phyloP scores from a whole-genome alignment of 2,329 filamentous ascomycete species.

The Aspergillus fructus region DNA sequence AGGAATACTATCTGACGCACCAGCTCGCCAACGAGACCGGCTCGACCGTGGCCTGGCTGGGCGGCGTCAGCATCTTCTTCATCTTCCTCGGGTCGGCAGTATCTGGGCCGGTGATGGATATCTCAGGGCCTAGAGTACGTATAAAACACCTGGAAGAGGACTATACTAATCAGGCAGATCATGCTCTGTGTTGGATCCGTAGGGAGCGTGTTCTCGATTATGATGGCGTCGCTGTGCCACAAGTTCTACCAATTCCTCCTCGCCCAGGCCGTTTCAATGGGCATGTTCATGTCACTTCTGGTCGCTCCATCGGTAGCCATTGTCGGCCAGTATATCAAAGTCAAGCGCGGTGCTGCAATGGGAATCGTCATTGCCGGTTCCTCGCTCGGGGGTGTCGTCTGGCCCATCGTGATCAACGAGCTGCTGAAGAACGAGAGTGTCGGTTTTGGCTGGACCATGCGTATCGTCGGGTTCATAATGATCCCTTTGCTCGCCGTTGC shows the following conservation, averaged over 20 bases:
- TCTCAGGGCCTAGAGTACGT: conserved; percentile 30
- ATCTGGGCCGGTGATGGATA: conserved; percentile 32
- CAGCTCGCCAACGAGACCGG: conserved; percentile 26
- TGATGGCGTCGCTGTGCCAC: conserved; percentile 40
- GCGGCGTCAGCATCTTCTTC: conserved; percentile 32
- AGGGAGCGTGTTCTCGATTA: conserved; percentile 29
- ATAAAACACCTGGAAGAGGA: neutral
- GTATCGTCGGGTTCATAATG: conserved; percentile 43
- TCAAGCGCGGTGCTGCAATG: conserved; percentile 30
- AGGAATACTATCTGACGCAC: conserved; percentile 31
- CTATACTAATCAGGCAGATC: conserved; percentile 18
- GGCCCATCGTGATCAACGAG: conserved; percentile 34
- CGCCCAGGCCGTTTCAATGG: conserved; percentile 36
- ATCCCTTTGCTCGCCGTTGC: conserved; percentile 35
- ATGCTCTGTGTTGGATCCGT: conserved; percentile 29
- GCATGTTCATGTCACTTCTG: conserved; percentile 30
- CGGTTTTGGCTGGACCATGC: conserved; percentile 39
- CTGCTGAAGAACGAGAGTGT: conserved; percentile 26
- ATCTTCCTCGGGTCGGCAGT: conserved; percentile 30
- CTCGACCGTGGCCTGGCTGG: conserved; percentile 37
- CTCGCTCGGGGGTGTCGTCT: conserved; percentile 36
- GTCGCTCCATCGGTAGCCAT: conserved; percentile 31
- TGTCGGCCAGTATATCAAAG: conserved; percentile 30
- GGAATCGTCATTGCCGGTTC: conserved; percentile 35
- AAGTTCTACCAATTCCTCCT: conserved; percentile 42